Evolutionary conservation across 2,329 filamentous ascomycete genomes (phyloP).

Genomic region (Elsinoe ampelina): DNA sequence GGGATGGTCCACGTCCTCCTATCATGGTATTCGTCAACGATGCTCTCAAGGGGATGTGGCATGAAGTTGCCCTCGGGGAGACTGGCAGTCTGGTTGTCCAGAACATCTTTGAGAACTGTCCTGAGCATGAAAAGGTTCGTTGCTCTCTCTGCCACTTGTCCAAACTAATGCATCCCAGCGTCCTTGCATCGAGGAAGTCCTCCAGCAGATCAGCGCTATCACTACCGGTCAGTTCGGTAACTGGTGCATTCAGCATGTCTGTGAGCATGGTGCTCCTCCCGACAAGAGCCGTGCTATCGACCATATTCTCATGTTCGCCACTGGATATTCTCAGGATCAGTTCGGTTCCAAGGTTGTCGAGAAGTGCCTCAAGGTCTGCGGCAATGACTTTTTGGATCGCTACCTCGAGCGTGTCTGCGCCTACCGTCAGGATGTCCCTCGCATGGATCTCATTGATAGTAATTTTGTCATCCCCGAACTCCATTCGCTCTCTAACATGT

Average conservation of each 20-base stretch:
- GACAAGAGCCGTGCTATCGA: conserved; percentile 92
- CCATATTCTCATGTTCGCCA: conserved; percentile 85
- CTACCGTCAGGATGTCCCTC: conserved; percentile 77
- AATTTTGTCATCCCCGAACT: conserved; percentile 25
- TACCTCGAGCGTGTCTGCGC: conserved; percentile 94
- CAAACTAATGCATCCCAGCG: conserved; percentile 50
- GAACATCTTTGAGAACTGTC: conserved; percentile 98
- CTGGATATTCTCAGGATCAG: conserved; percentile 97
- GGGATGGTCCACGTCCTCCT: conserved; percentile 87
- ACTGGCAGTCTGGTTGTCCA: conserved; percentile 97
- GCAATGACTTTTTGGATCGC: conserved; percentile 77
- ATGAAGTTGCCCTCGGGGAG: conserved; percentile 92
- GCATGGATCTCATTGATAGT: conserved; percentile 94
- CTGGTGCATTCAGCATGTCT: conserved; percentile 99
- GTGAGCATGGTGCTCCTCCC: conserved; percentile 83
- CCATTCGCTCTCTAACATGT: conserved; percentile 15
- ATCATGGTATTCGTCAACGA: conserved; percentile 99
- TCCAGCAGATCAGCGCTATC: conserved; percentile 90
- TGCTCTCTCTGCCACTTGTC: not conserved
- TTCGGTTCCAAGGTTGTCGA: conserved; percentile 99
- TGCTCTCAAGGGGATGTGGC: conserved; percentile 92
- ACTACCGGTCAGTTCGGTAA: conserved; percentile 97
- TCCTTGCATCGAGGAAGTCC: conserved; percentile 92
- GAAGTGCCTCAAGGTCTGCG: conserved; percentile 96
- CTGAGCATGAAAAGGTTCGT: conserved; percentile 85